Evolutionary conservation across 345 rosid genomes (phyloP).

Genomic region (Melaleuca quinquenervia): DNA sequence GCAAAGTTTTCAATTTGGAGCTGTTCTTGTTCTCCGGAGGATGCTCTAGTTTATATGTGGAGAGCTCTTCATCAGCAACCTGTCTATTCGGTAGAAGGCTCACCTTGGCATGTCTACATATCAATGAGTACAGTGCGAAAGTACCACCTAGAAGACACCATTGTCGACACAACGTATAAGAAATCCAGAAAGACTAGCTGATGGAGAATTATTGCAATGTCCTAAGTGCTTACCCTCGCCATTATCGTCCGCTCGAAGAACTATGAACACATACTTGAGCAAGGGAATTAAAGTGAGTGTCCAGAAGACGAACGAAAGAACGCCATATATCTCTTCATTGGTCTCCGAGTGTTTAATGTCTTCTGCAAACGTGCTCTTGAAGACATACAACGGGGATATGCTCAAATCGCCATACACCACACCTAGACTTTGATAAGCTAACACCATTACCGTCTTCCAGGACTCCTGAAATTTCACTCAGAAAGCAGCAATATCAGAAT

Average conservation of each 20-base stretch:
- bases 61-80: constrained; percentile 87
- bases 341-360: constrained; percentile 87
- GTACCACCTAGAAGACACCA: constrained; percentile 62
- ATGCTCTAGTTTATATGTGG: constrained; percentile 84
- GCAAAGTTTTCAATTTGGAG: constrained; percentile 52
- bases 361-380: constrained; percentile 93
- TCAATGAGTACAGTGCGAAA: constrained; percentile 82
- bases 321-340: constrained; percentile 95
- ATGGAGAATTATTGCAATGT: not conserved
- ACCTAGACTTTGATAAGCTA: constrained; percentile 97
- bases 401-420: constrained; percentile 97
- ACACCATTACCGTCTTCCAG: constrained; percentile 71
- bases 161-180: not conserved
- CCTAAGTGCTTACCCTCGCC: constrained; percentile 68
- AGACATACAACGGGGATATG: constrained; percentile 92
- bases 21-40: constrained; percentile 53
- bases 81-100: constrained; percentile 94
- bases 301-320: constrained; percentile 94
- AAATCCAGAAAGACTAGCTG: not conserved
- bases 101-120: constrained; percentile 91
- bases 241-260: constrained; percentile 92
- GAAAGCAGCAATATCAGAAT: not conserved
- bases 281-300: constrained; percentile 92
- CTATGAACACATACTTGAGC: constrained; percentile 89
- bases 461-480: constrained; percentile 29